A percentile compares a stretch with the other conserved stretches of the same genome.
Evolutionary conservation across 2,329 filamentous ascomycete species (phyloP).

Genomic region (Teratosphaeriaceae sp.): DNA sequence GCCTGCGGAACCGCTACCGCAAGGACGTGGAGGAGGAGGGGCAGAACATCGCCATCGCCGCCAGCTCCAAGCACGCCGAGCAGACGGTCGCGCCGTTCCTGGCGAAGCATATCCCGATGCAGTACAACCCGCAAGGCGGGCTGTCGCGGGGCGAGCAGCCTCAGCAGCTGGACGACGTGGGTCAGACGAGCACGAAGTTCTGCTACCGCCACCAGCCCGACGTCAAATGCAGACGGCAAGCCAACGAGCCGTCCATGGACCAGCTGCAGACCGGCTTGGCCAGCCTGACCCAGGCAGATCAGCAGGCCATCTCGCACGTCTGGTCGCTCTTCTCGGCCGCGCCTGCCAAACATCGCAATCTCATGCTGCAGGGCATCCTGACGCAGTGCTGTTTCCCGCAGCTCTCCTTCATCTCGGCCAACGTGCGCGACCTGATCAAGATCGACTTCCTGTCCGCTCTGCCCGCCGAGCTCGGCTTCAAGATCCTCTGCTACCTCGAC

Average conservation of each 20-base stretch:
- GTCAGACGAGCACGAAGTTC: conserved; percentile 71
- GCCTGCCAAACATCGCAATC: conserved; percentile 83
- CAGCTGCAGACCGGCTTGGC: conserved; percentile 84
- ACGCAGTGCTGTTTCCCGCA: conserved; percentile 97
- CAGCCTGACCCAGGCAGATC: conserved; percentile 72
- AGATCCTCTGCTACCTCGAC: conserved; percentile 87
- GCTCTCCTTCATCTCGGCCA: conserved; percentile 83
- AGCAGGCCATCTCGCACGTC: conserved; percentile 92
- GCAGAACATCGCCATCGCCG: conserved; percentile 34
- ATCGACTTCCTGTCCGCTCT: conserved; percentile 93
- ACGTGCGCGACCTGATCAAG: conserved; percentile 89
- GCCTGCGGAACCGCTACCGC: conserved; percentile 20
- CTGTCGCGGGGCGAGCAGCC: conserved; percentile 21
- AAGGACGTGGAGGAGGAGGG: conserved; percentile 19
- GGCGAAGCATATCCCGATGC: conserved; percentile 78
- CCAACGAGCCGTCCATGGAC: conserved; percentile 94
- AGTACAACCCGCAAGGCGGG: conserved; percentile 71
- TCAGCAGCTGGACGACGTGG: conserved; percentile 18
- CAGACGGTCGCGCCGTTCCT: conserved; percentile 84
- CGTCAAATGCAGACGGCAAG: conserved; percentile 84
- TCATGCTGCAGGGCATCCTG: conserved; percentile 95
- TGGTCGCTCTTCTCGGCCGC: conserved; percentile 98
- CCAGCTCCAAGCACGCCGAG: conserved; percentile 57
- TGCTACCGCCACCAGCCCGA: conserved; percentile 95
- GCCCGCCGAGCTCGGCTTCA: conserved; percentile 84